Percentiles rank a stretch among this genome's conserved stretches.
These are phyloP conservation scores for Coprinopsis strossmayeri DNA, from an alignment of 768 basidiomycete genomes.

Conservation along the genomic window DNA sequence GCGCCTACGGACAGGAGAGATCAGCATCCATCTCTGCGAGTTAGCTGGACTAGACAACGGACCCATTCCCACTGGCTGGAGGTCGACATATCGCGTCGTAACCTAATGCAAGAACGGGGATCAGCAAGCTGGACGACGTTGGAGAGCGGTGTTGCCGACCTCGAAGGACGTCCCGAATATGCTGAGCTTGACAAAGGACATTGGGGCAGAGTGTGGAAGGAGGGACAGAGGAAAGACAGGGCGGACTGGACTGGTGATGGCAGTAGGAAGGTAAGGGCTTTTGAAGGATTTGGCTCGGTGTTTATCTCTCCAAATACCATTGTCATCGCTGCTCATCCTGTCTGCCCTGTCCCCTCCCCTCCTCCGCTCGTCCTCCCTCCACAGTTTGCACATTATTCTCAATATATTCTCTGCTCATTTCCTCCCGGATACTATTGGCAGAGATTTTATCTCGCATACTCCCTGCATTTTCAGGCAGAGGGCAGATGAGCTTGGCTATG, in stretches of 20 bases:
- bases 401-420: not conserved
- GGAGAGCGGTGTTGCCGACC: conserved; percentile 34
- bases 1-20: conserved; percentile 50
- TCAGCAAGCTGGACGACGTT: conserved; percentile 11
- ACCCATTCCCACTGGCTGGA: conserved; percentile 99
- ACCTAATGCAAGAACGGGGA: conserved; percentile 46
- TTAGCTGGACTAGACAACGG: conserved; percentile 22
- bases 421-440: not conserved
- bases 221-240: no score
- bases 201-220: conserved; percentile 22
- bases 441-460: not conserved
- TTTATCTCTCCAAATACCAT: conserved; percentile 12
- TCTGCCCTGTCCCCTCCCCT: no score
- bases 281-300: conserved; percentile 16
- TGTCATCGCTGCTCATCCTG: not conserved
- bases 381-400: no score
- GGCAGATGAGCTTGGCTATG: conserved; percentile 12
- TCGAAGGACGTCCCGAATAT: conserved; percentile 99
- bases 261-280: conserved; percentile 15
- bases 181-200: conserved; percentile 97
- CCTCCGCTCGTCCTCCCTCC: no score
- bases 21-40: conserved; percentile 15
- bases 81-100: conserved; percentile 97
- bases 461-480: not conserved
- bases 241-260: conserved; percentile 9